Base-by-base conservation (phyloP, 1,139 yeast species). In the Blastobotrys ciferrii region DNA sequence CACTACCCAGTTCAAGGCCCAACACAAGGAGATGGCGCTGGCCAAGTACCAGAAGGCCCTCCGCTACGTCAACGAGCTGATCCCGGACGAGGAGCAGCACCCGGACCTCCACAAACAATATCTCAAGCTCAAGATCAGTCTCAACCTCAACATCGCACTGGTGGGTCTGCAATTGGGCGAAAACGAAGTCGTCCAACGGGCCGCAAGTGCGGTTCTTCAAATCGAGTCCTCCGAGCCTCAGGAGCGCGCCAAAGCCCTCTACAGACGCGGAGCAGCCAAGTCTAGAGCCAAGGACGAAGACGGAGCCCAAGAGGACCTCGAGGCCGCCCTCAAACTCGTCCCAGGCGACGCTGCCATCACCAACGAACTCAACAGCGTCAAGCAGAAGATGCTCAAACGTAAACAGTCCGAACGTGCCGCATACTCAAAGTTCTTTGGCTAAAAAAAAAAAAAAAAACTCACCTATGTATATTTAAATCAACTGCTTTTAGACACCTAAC, bases 221-320 rank as follows among this genome's bases (percentile, higher is more conserved):
- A 77, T 75, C 15, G 83, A 80, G 37, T 76, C 70, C 1, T 71
- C 84, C 11, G 87, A 81, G 46, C 84, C 79, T 48, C 80, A 81
- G 58, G 80, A 87, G 17, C 78, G 77, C 65, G 88, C 95, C 9
- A 91, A 91, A 72, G 96, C 96, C 0, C 73, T 80, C 46, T 89
- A 84, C 72, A 81, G 97, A 65, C 82, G 88, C 67, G 97, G 95
- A 32, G 82, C 79, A 62, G 97, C 95, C 1, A 75, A 81, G 58
- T 68, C 80, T 49, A 70, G 78, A 19, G 70, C 74, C 25, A 84
- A 84, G 62, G 82, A 87, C 63, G 87, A 84, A 53, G 91, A 82
- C 32, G 77, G 73, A 45, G 96, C 97, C 0, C 71, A 84, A 47
- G 67, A 66, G 31, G 84, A 82, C 54, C 77, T 91, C 52, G 79